Evolutionary conservation across 495 filamentous ascomycete species (phyloP).

Genomic region (Hyaloscypha bicolor): DNA sequence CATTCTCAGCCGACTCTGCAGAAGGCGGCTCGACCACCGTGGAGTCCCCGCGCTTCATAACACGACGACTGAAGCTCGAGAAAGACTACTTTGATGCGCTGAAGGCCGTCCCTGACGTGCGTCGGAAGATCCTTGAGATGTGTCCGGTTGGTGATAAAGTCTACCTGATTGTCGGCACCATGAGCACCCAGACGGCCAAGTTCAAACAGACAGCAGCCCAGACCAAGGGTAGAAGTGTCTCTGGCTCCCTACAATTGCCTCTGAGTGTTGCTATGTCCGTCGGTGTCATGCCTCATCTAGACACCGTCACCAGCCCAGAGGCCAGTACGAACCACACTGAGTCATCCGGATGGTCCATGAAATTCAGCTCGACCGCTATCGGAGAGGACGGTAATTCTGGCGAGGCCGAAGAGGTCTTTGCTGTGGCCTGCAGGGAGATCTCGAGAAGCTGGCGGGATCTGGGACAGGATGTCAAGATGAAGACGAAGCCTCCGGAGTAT

Average conservation of each 20-base stretch:
- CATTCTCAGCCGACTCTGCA: background rate
- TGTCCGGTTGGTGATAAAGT: background rate
- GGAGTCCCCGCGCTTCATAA: background rate
- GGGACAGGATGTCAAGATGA: background rate
- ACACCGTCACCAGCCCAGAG: too few species aligned
- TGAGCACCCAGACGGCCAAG: too few species aligned
- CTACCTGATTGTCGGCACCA: too few species aligned
- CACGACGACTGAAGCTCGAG: background rate
- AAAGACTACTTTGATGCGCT: background rate
- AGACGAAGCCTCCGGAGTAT: background rate
- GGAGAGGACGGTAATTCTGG: too few species aligned
- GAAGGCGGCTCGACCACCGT: background rate
- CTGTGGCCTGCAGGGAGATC: conserved; percentile 4
- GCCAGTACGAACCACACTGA: too few species aligned
- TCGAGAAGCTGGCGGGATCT: background rate
- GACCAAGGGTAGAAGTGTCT: too few species aligned
- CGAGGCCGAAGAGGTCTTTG: background rate
- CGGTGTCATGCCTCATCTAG: too few species aligned
- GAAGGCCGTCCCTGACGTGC: background rate
- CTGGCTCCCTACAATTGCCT: too few species aligned
- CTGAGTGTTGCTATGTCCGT: too few species aligned
- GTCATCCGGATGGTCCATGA: too few species aligned
- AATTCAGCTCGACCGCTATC: too few species aligned
- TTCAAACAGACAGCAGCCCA: too few species aligned
- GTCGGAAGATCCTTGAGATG: conserved; percentile 1